These are phyloP conservation scores for Sutorius australiensis DNA, from an alignment of 768 basidiomycete species.

Conservation along the genomic window DNA sequence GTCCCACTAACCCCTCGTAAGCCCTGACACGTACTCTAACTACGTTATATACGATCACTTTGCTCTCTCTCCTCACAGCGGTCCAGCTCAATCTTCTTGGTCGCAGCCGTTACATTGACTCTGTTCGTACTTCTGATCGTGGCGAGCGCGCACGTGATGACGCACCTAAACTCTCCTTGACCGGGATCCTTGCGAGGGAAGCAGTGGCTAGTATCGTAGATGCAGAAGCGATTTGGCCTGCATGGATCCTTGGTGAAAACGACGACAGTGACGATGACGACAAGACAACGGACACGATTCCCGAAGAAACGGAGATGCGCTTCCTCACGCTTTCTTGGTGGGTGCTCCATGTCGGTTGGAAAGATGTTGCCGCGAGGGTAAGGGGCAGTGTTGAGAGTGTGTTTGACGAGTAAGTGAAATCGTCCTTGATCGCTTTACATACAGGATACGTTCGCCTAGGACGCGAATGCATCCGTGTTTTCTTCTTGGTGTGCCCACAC, in stretches of 20 bases:
- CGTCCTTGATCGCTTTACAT: not conserved
- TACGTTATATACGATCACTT: constrained; percentile 78
- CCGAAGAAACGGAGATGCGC: constrained; percentile 69
- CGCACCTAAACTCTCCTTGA: constrained; percentile 32
- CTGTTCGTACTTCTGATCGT: constrained; percentile 56
- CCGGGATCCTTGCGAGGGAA: constrained; percentile 24
- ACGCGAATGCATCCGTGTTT: not conserved
- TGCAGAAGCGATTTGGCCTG: constrained; percentile 23
- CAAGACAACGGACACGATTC: constrained; percentile 36
- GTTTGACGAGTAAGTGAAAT: constrained; percentile 67
- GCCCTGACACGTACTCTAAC: constrained; percentile 88
- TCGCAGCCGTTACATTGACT: constrained; percentile 71
- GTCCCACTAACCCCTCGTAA: constrained; percentile 28
- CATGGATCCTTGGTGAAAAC: constrained; percentile 21
- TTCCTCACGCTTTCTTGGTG: constrained; percentile 91
- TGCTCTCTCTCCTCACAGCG: constrained; percentile 82
- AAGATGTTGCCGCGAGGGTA: constrained; percentile 71
- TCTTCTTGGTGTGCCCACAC: not conserved
- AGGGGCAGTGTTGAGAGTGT: constrained; percentile 74
- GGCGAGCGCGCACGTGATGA: constrained; percentile 50
- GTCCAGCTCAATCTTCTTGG: constrained; percentile 86
- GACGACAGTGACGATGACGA: constrained; percentile 28
- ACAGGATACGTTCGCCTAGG: not conserved
- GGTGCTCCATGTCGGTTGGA: constrained; percentile 91
- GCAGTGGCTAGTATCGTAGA: constrained; percentile 24